Evolutionary conservation across 2,329 filamentous ascomycete species (phyloP).

Genomic region (Aspergillus alliaceus): DNA sequence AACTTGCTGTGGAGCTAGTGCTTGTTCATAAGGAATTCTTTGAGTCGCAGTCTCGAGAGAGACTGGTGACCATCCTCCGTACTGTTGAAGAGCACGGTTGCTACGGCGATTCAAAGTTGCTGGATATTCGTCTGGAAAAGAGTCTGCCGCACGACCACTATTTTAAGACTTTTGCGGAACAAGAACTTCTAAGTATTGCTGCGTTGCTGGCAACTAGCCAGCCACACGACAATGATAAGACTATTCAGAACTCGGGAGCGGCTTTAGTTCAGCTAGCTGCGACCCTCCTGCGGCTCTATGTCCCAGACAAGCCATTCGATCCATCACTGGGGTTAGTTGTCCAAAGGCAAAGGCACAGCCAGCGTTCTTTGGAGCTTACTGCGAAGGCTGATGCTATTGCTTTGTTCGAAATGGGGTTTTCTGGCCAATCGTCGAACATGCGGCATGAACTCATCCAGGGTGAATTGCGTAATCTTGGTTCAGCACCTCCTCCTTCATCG

Average conservation of each 20-base stretch:
- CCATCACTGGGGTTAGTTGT: constrained; percentile 65
- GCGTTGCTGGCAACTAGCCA: constrained; percentile 20
- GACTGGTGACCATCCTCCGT: constrained; percentile 24
- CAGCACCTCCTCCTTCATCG: constrained; percentile 63
- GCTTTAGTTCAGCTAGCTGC: constrained; percentile 77
- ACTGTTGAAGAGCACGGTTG: constrained; percentile 23
- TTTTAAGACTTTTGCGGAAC: constrained; percentile 36
- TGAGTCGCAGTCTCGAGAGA: constrained; percentile 26
- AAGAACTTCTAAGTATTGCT: constrained; percentile 30
- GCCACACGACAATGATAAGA: constrained; percentile 14
- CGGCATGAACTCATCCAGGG: constrained; percentile 63
- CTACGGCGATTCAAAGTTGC: constrained; percentile 10
- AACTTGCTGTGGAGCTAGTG: constrained; percentile 34
- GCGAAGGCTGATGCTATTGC: constrained; percentile 61
- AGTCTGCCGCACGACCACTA: constrained; percentile 29
- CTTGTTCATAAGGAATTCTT: constrained; percentile 37
- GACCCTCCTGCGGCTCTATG: constrained; percentile 73
- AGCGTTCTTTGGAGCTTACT: constrained; percentile 57
- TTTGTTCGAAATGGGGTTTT: constrained; percentile 66
- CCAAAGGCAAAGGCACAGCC: constrained; percentile 59
- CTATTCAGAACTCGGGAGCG: constrained; percentile 49
- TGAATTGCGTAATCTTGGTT: constrained; percentile 64
- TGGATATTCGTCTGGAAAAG: constrained; percentile 19
- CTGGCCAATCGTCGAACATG: constrained; percentile 66
- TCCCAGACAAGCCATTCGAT: constrained; percentile 84